A percentile compares a stretch with the other conserved stretches of the same genome.
These are phyloP conservation scores for Hypoxylon sp. DNA, from an alignment of 2,329 filamentous ascomycete genomes.

Conservation along the genomic window DNA sequence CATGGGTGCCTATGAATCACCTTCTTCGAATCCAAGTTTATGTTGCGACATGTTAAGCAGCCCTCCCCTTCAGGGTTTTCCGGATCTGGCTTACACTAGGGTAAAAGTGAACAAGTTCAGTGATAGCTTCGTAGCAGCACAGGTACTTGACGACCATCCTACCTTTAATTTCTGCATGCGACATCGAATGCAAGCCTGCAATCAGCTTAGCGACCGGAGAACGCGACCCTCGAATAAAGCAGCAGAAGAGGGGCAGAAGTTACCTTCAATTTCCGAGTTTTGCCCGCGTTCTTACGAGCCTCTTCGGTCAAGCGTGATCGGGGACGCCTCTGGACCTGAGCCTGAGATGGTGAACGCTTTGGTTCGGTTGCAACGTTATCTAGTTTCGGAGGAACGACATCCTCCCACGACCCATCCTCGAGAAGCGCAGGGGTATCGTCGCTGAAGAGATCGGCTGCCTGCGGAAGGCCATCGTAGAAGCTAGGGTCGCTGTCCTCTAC, in stretches of 20 bases:
- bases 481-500: background rate
- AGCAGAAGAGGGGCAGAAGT: background rate
- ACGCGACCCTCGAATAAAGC: constrained; percentile 5
- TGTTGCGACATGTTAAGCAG: constrained; percentile 58
- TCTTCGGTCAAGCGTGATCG: constrained; percentile 34
- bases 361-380: constrained; percentile 6
- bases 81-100: constrained; percentile 56
- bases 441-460: background rate
- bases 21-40: constrained; percentile 59
- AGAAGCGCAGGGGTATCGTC: background rate
- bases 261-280: constrained; percentile 48
- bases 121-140: constrained; percentile 2
- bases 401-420: constrained; percentile 4
- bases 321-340: constrained; percentile 33
- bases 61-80: constrained; percentile 48
- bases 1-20: constrained; percentile 62
- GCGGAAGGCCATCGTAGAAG: background rate
- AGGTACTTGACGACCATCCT: constrained; percentile 45
- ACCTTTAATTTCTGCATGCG: constrained; percentile 61
- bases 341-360: constrained; percentile 6
- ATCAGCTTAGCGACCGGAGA: constrained; percentile 28
- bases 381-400: background rate
- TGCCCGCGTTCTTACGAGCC: constrained; percentile 43
- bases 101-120: constrained; percentile 1
- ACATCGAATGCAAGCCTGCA: constrained; percentile 59